phyloP scores from a whole-genome alignment of 2,329 filamentous ascomycete genomes.

The Pseudogymnoascus sp. region DNA sequence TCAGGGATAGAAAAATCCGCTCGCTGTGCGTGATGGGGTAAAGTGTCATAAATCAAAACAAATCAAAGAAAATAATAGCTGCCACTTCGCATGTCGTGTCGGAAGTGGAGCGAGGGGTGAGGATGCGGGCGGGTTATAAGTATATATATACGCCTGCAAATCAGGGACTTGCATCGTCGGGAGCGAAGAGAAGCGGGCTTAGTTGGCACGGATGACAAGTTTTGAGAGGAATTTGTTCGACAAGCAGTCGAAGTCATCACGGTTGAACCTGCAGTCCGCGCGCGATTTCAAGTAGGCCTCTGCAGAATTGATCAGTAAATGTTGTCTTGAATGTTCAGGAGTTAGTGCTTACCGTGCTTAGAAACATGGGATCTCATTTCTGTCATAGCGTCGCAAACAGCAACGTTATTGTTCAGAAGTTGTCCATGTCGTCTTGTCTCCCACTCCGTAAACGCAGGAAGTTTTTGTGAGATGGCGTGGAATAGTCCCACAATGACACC shows the following conservation, averaged over 20 bases:
- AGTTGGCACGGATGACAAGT: slow-evolving; percentile 92
- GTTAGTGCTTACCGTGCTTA: slow-evolving; percentile 69
- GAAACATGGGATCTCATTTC: slow-evolving; percentile 88
- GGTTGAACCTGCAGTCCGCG: slow-evolving; percentile 74
- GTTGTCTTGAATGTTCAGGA: slow-evolving; percentile 13
- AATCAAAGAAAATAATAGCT: slow-evolving; percentile 11
- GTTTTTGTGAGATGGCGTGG: slow-evolving; percentile 95
- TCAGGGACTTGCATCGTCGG: slow-evolving; percentile 3
- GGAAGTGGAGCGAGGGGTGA: slow-evolving; percentile 17
- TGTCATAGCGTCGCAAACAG: slow-evolving; percentile 92
- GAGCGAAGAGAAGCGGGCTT: slow-evolving; percentile 21
- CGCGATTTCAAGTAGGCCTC: slow-evolving; percentile 81
- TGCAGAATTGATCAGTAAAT: slow-evolving; percentile 42
- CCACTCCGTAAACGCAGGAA: slow-evolving; percentile 89
- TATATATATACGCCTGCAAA: slow-evolving; percentile 8
- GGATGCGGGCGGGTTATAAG: slow-evolving; percentile 15
- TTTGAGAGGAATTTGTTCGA: slow-evolving; percentile 97
- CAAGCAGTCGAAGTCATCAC: slow-evolving; percentile 85
- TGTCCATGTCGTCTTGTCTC: slow-evolving; percentile 87
- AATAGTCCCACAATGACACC: slow-evolving; percentile 95
- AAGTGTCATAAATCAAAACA: slow-evolving; percentile 20
- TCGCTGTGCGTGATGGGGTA: slow-evolving; percentile 32
- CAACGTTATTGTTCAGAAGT: slow-evolving; percentile 79
- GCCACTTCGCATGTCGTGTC: slow-evolving; percentile 19
- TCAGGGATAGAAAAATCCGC: background rate